phyloP scores from a whole-genome alignment of 345 rosid genomes.

The Hypericum androsaemum region DNA sequence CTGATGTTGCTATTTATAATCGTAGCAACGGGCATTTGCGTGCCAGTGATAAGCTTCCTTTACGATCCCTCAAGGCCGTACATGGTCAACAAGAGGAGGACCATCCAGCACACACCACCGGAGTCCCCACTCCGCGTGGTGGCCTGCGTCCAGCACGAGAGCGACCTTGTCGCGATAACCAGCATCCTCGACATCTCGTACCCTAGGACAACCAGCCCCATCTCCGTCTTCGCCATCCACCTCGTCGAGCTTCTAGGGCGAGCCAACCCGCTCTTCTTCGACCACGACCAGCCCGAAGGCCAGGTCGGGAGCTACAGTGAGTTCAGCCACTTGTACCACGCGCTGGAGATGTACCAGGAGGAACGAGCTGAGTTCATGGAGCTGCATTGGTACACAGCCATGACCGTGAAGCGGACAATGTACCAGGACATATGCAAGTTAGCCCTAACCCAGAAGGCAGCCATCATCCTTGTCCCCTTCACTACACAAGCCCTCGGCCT shows the following conservation, averaged over 20 bases:
- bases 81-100: slow-evolving; percentile 54
- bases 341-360: slow-evolving; percentile 35
- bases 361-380: slow-evolving; percentile 19
- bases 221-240: slow-evolving; percentile 43
- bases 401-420: slow-evolving; percentile 50
- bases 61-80: slow-evolving; percentile 69
- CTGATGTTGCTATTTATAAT: slow-evolving; percentile 33
- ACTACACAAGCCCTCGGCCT: slow-evolving; percentile 23
- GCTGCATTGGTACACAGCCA: slow-evolving; percentile 34
- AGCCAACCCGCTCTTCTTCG: slow-evolving; percentile 38
- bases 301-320: slow-evolving; percentile 2
- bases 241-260: slow-evolving; percentile 51
- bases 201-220: slow-evolving; percentile 33
- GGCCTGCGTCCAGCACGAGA: slow-evolving; percentile 37
- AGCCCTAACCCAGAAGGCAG: slow-evolving; percentile 37
- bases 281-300: slow-evolving; percentile 23
- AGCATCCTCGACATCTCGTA: slow-evolving; percentile 48
- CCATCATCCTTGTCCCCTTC: slow-evolving; percentile 54
- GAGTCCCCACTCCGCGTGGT: slow-evolving; percentile 32
- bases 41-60: slow-evolving; percentile 45
- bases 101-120: slow-evolving; percentile 60
- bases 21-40: slow-evolving; percentile 19
- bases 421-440: slow-evolving; percentile 63
- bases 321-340: slow-evolving; percentile 27
- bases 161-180: slow-evolving; percentile 32